These are phyloP conservation scores for Choiromyces venosus DNA, from an alignment of 495 filamentous ascomycete genomes.

Conservation along the genomic window DNA sequence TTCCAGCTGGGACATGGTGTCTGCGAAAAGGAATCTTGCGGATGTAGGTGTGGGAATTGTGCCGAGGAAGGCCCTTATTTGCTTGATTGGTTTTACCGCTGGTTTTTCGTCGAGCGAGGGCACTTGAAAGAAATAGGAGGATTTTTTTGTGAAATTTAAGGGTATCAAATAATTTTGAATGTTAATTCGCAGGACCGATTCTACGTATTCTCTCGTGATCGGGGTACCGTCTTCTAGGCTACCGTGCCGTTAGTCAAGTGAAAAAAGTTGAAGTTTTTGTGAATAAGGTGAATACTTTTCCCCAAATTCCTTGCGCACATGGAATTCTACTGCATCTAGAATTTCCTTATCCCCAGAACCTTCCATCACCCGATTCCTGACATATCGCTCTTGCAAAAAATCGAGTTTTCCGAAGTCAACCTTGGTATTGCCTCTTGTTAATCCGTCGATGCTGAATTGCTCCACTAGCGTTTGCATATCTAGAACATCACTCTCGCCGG, in stretches of 20 bases:
- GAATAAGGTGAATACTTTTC: constrained; percentile 31
- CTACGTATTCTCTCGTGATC: constrained; percentile 44
- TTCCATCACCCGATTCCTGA: constrained; percentile 41
- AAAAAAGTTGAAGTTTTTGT: constrained; percentile 17
- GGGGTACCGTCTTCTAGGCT: constrained; percentile 25
- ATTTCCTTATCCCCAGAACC: constrained; percentile 35
- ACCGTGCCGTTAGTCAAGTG: constrained; percentile 10
- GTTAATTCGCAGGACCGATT: constrained; percentile 55
- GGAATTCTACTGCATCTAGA: constrained; percentile 41
- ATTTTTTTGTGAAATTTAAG: constrained; percentile 53
- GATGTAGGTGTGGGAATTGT: constrained; percentile 10
- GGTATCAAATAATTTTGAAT: constrained; percentile 58
- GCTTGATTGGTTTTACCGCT: constrained; percentile 10
- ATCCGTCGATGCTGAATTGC: constrained; percentile 66
- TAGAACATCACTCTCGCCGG: constrained; percentile 61
- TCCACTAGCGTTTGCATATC: constrained; percentile 60
- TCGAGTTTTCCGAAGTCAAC: constrained; percentile 74
- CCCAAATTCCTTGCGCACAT: constrained; percentile 36
- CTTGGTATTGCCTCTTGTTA: constrained; percentile 83
- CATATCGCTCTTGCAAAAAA: constrained; percentile 72
- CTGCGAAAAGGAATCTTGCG: constrained; percentile 20
- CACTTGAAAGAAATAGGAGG: constrained; percentile 60
- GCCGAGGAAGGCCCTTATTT: constrained; percentile 26
- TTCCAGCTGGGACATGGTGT: constrained; percentile 15
- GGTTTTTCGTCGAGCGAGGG: constrained; percentile 42